Conservation (phyloP, 2,329 filamentous ascomycete species). For the Epichloe amarillans region DNA sequence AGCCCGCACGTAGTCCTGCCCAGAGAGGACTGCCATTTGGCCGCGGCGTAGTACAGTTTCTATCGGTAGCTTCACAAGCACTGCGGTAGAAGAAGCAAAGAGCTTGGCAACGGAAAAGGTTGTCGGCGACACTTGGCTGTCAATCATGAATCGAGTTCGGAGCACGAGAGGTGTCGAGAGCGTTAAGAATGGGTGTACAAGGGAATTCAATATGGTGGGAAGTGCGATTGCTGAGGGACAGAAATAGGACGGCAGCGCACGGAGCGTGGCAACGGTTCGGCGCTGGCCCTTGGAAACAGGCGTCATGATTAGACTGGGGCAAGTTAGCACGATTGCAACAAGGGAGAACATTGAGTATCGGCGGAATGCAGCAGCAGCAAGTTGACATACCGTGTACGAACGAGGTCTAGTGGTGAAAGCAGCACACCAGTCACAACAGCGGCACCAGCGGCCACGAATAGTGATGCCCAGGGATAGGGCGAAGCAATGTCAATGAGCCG, state of each 20-base stretch:
- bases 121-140: constrained; percentile 67
- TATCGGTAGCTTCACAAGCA: constrained; percentile 77
- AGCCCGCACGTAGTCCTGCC: constrained; percentile 36
- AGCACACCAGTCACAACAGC: constrained; percentile 63
- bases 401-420: constrained; percentile 76
- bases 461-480: constrained; percentile 67
- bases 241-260: constrained; percentile 63
- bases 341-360: not conserved
- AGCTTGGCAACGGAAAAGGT: constrained; percentile 77
- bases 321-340: not conserved
- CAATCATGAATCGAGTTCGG: constrained; percentile 71
- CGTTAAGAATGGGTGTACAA: constrained; percentile 70
- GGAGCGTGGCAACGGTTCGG: constrained; percentile 65
- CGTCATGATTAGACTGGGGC: constrained; percentile 63
- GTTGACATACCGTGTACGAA: constrained; percentile 51
- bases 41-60: constrained; percentile 86
- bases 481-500: constrained; percentile 60
- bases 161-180: constrained; percentile 75
- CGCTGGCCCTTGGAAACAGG: constrained; percentile 62
- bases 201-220: constrained; percentile 77
- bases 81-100: constrained; percentile 61
- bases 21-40: constrained; percentile 60
- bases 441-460: constrained; percentile 55
- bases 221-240: constrained; percentile 59
- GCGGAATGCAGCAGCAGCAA: constrained; percentile 13